phyloP scores from a whole-genome alignment of 1,139 yeast species.

The Saccharomycopsis hybrid region DNA sequence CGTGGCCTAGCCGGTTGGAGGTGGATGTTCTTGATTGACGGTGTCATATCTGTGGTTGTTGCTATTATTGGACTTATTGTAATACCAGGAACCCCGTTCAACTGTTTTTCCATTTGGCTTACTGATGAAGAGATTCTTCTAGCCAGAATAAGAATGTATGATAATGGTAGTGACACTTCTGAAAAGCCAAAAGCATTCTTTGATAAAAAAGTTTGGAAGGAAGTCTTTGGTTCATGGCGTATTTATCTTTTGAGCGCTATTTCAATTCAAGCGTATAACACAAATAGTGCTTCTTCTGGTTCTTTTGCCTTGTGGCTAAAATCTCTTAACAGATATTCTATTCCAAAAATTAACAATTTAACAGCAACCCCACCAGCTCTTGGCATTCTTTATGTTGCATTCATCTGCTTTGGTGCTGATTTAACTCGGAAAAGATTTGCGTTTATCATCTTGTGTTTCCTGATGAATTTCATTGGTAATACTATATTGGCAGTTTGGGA shows the following conservation, averaged over 20 bases:
- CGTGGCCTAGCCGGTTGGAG: constrained; percentile 59
- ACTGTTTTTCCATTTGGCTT: constrained; percentile 48
- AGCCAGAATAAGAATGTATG: constrained; percentile 45
- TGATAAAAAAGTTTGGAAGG: constrained; percentile 33
- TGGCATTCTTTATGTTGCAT: constrained; percentile 41
- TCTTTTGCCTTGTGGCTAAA: constrained; percentile 48
- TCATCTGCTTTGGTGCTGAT: constrained; percentile 44
- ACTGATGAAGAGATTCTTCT: constrained; percentile 51
- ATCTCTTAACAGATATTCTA: constrained; percentile 36
- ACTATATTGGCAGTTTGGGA: constrained; percentile 41
- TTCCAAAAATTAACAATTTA: constrained; percentile 35
- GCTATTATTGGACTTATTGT: constrained; percentile 56
- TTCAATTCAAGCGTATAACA: constrained; percentile 37
- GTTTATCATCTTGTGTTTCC: constrained; percentile 38
- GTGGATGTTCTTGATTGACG: constrained; percentile 69
- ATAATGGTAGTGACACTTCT: constrained; percentile 32
- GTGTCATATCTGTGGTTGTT: constrained; percentile 50
- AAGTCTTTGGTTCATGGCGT: constrained; percentile 42
- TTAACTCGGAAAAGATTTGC: constrained; percentile 39
- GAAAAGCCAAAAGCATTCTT: constrained; percentile 17
- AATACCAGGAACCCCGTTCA: constrained; percentile 66
- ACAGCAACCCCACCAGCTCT: constrained; percentile 47
- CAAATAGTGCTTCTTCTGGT: constrained; percentile 36
- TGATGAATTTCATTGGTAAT: constrained; percentile 33
- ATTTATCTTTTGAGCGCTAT: constrained; percentile 36